Evolutionary conservation across 257 asterid species (phyloP).

Genomic region (Rhazya stricta): DNA sequence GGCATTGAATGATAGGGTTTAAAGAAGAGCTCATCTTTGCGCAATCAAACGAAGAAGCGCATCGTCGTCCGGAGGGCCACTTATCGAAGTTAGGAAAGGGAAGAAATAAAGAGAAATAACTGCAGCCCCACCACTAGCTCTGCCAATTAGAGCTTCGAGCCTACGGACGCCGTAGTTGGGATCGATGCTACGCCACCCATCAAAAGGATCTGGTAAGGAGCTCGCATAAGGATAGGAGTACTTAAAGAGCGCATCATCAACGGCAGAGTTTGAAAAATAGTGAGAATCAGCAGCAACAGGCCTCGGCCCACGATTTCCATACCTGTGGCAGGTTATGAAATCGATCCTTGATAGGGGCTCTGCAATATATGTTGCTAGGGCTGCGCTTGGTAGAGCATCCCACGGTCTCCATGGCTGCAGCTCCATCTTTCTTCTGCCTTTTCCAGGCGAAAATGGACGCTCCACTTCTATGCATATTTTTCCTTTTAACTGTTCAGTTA

Average conservation of each 20-base stretch:
- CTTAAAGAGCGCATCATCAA: conserved; percentile 29
- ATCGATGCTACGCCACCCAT: conserved; percentile 28
- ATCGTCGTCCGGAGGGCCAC: conserved; percentile 33
- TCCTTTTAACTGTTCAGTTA: too few relatives aligned
- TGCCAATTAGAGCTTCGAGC: conserved; percentile 25
- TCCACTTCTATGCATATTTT: too few relatives aligned
- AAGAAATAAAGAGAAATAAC: conserved; percentile 33
- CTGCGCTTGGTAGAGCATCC: conserved; percentile 42
- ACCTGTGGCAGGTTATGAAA: conserved; percentile 33
- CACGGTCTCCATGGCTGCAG: conserved; percentile 15
- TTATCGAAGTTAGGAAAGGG: conserved; percentile 38
- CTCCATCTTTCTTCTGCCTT: neutral
- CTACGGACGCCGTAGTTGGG: conserved; percentile 22
- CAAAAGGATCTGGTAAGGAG: conserved; percentile 37
- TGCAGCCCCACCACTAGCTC: conserved; percentile 34
- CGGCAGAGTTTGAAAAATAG: neutral
- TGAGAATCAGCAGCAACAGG: conserved; percentile 22
- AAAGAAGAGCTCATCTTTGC: conserved; percentile 18
- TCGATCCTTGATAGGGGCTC: conserved; percentile 38
- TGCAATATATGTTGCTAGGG: conserved; percentile 35
- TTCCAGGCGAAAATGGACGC: neutral
- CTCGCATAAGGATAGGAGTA: conserved; percentile 24
- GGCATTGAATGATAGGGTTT: neutral
- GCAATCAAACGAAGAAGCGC: conserved; percentile 34
- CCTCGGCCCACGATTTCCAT: conserved; percentile 42